These are phyloP conservation scores for Tulasnella calospora DNA, from an alignment of 768 basidiomycete species.

Conservation along the genomic window DNA sequence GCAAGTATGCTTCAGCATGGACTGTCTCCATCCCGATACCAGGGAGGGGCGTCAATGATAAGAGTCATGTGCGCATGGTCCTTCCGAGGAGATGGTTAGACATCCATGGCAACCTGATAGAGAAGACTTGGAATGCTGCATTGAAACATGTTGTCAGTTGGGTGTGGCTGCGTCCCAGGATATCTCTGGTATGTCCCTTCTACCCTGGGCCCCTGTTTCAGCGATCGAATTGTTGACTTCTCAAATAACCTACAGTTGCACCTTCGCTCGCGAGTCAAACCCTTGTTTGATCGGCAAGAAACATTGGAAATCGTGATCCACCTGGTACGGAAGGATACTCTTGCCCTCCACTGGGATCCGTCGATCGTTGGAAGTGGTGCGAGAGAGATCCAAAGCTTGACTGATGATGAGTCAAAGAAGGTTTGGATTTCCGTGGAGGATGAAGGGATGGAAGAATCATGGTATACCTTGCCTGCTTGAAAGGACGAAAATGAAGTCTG, in stretches of 20 bases:
- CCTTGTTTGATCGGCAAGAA: conserved; percentile 73
- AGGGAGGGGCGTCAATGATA: background rate
- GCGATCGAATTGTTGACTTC: background rate
- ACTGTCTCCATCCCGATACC: background rate
- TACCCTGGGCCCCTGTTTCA: conserved; percentile 18
- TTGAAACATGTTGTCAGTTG: conserved; percentile 61
- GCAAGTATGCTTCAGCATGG: conserved; percentile 36
- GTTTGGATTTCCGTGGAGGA: background rate
- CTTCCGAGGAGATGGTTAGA: conserved; percentile 76
- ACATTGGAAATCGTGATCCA: conserved; percentile 43
- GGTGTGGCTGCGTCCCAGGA: conserved; percentile 65
- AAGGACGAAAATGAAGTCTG: background rate
- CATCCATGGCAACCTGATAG: conserved; percentile 55
- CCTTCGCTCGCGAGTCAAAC: conserved; percentile 63
- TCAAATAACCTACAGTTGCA: conserved; percentile 47
- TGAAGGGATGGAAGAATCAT: background rate
- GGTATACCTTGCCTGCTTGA: background rate
- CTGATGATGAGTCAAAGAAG: background rate
- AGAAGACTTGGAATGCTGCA: conserved; percentile 67
- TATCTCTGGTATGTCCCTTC: conserved; percentile 54
- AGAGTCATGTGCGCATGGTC: conserved; percentile 30
- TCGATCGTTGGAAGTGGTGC: background rate
- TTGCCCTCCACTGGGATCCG: background rate
- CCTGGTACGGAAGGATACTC: background rate
- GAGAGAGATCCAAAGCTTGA: background rate